Percentiles rank a stretch among this genome's conserved stretches.
These are phyloP conservation scores for Myxozyma melibiosi DNA, from an alignment of 805 yeast species.

Conservation along the genomic window DNA sequence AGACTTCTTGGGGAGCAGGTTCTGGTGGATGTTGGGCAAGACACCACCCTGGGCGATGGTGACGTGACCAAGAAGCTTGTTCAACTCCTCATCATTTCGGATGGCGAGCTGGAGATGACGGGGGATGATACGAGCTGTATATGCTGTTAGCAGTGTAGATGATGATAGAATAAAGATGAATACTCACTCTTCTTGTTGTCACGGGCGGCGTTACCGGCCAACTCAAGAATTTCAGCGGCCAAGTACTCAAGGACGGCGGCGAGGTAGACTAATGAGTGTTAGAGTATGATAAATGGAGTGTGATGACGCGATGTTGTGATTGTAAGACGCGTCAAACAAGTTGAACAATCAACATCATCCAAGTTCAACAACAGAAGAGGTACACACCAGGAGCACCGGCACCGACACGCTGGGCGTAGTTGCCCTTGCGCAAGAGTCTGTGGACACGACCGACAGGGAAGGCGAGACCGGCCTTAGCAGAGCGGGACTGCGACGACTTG, in stretches of 20 bases:
- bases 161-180: neutral
- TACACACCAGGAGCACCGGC: slow-evolving; percentile 84
- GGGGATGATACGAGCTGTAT: slow-evolving; percentile 86
- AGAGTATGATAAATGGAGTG: neutral
- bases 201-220: slow-evolving; percentile 98
- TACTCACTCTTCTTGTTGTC: slow-evolving; percentile 82
- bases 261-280: slow-evolving; percentile 57
- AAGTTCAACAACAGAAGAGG: neutral
- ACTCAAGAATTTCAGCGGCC: slow-evolving; percentile 94
- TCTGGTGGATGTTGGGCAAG: slow-evolving; percentile 93
- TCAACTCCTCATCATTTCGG: slow-evolving; percentile 98
- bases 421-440: slow-evolving; percentile 93
- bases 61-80: slow-evolving; percentile 89
- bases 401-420: slow-evolving; percentile 98
- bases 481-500: slow-evolving; percentile 96
- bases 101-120: slow-evolving; percentile 98
- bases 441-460: slow-evolving; percentile 99
- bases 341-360: neutral
- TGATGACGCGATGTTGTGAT: neutral
- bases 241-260: slow-evolving; percentile 95
- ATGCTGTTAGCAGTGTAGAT: neutral
- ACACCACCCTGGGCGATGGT: slow-evolving; percentile 99
- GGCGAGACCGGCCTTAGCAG: slow-evolving; percentile 97
- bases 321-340: neutral
- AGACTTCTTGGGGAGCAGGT: slow-evolving; percentile 82